Evolutionary conservation across 495 filamentous ascomycete genomes (phyloP).

Genomic region (Penicillium canariense): DNA sequence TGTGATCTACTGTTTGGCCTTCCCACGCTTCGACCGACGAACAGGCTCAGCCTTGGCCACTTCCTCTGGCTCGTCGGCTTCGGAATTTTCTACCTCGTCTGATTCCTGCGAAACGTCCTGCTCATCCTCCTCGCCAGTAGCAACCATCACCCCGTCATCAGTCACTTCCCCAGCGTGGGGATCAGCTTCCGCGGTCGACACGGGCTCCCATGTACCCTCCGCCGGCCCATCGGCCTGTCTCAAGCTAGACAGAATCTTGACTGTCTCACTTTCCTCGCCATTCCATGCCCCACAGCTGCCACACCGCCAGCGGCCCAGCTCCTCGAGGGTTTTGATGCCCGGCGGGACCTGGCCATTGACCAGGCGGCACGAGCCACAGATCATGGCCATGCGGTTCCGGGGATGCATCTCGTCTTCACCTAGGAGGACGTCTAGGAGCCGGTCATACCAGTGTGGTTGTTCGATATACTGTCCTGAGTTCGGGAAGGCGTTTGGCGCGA

Average conservation of each 20-base stretch:
- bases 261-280: slow-evolving; percentile 72
- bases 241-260: slow-evolving; percentile 52
- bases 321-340: slow-evolving; percentile 70
- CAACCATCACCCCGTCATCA: slow-evolving; percentile 31
- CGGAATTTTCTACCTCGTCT: slow-evolving; percentile 12
- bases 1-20: slow-evolving; percentile 12
- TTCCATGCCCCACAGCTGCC: slow-evolving; percentile 81
- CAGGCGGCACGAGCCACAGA: slow-evolving; percentile 77
- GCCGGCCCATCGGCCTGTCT: slow-evolving; percentile 19
- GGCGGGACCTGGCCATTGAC: slow-evolving; percentile 97
- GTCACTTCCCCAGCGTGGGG: slow-evolving; percentile 21
- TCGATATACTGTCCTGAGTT: slow-evolving; percentile 45
- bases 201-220: slow-evolving; percentile 25
- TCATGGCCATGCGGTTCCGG: slow-evolving; percentile 85
- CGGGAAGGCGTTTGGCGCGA: slow-evolving; percentile 61
- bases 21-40: slow-evolving; percentile 27
- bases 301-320: slow-evolving; percentile 88
- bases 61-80: slow-evolving; percentile 6
- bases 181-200: slow-evolving; percentile 18
- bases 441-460: slow-evolving; percentile 83
- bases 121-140: slow-evolving; percentile 28
- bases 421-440: slow-evolving; percentile 84
- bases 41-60: slow-evolving; percentile 16
- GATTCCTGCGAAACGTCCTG: slow-evolving; percentile 11
- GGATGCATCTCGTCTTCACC: slow-evolving; percentile 94